A percentile compares a stretch with the other conserved stretches of the same genome.
phyloP scores from a whole-genome alignment of 148 eudicot species.

The Cornus suecica region DNA sequence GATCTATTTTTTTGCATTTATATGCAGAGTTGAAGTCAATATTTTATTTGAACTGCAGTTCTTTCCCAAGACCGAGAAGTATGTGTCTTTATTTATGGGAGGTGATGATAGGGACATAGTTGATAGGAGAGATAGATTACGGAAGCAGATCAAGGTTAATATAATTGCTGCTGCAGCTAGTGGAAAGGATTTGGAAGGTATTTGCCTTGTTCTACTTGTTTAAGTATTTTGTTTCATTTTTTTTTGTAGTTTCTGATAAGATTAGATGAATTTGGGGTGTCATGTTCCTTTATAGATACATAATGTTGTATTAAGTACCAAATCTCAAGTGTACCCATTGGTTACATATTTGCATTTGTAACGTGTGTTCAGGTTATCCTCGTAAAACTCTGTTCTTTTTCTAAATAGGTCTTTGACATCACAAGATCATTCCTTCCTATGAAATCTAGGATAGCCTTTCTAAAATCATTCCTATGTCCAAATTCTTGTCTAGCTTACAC shows the following conservation, averaged over 20 bases:
- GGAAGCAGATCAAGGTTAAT: conserved; percentile 78
- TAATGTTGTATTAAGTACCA: neutral
- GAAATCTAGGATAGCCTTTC: too few relatives aligned
- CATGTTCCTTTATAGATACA: neutral
- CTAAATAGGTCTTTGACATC: too few relatives aligned
- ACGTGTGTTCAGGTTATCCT: neutral
- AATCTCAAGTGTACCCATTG: neutral
- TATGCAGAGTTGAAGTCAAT: neutral
- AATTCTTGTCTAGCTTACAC: too few relatives aligned
- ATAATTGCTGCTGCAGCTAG: conserved; percentile 83
- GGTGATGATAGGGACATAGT: conserved; percentile 67
- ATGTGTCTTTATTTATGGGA: conserved; percentile 75
- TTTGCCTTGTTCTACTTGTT: neutral
- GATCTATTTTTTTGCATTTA: neutral
- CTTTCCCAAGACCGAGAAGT: conserved; percentile 91
- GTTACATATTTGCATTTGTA: neutral
- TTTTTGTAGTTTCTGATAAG: neutral
- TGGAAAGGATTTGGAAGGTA: conserved; percentile 98
- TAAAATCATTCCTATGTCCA: too few relatives aligned
- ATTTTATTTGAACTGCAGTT: conserved; percentile 50
- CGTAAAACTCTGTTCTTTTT: neutral
- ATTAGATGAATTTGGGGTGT: neutral
- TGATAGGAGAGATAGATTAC: conserved; percentile 68
- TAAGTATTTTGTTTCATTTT: neutral
- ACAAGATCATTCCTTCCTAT: too few relatives aligned